phyloP scores from a whole-genome alignment of 257 asterid species.

The Jaltomata sinuosa region DNA sequence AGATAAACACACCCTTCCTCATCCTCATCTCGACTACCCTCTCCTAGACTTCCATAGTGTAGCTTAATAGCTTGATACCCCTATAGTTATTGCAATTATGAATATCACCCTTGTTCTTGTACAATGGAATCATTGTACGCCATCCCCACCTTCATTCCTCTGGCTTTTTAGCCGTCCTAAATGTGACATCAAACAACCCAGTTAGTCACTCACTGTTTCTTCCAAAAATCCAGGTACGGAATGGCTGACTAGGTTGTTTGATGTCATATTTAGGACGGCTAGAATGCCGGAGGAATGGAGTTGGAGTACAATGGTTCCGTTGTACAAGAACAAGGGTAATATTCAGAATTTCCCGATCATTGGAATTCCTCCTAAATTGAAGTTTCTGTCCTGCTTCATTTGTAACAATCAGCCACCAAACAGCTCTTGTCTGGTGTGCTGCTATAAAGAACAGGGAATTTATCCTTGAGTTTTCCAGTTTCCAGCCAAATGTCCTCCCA shows the following conservation, averaged over 20 bases:
- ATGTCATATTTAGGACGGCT: background rate
- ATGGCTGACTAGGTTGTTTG: background rate
- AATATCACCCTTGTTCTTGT: background rate
- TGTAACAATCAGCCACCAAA: background rate
- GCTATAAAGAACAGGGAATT: background rate
- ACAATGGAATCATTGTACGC: background rate
- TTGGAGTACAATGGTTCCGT: background rate
- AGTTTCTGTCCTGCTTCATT: background rate
- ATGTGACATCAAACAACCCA: background rate
- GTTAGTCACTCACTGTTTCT: background rate
- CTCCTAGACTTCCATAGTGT: background rate
- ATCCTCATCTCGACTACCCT: background rate
- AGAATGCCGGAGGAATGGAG: background rate
- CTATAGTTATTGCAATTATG: background rate
- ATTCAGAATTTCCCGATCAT: background rate
- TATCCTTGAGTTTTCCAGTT: background rate
- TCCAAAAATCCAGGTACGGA: background rate
- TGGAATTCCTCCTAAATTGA: background rate
- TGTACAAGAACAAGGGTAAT: background rate
- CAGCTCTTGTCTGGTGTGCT: background rate
- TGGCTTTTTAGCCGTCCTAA: background rate
- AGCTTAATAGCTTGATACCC: background rate
- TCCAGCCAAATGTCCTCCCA: background rate
- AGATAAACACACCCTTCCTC: no score
- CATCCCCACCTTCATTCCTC: background rate